phyloP scores from a whole-genome alignment of 163 green algal species.

The Volvox carteri region DNA sequence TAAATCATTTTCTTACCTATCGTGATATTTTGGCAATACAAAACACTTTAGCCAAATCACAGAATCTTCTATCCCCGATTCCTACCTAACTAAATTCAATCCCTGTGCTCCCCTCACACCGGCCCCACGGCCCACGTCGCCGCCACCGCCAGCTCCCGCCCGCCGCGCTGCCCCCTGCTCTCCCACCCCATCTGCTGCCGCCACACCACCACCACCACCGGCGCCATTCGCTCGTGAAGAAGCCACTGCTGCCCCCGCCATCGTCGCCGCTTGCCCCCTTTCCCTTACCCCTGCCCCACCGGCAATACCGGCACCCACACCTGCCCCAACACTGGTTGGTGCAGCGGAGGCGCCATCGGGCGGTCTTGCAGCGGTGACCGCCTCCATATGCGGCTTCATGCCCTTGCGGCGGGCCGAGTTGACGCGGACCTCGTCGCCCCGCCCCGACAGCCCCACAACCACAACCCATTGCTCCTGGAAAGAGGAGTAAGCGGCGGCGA shows the following conservation, averaged over 20 bases:
- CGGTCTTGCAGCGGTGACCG: neutral
- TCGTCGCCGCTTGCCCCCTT: no score
- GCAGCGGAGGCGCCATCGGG: neutral
- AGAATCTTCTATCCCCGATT: no score
- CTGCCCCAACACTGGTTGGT: neutral
- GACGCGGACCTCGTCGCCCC: conserved; percentile 39
- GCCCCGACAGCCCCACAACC: conserved; percentile 45
- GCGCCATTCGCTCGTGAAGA: neutral
- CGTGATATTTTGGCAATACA: no score
- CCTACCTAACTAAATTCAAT: no score
- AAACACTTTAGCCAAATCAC: no score
- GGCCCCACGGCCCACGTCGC: neutral
- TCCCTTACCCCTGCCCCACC: neutral
- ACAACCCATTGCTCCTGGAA: conserved; percentile 47
- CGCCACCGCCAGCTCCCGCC: neutral
- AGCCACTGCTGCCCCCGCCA: neutral
- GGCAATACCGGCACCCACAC: neutral
- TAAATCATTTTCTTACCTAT: no score
- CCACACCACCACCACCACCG: neutral
- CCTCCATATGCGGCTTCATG: conserved; percentile 3
- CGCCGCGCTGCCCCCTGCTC: neutral
- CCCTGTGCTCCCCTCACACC: neutral
- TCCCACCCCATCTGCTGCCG: neutral
- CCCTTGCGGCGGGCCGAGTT: conserved; percentile 19
- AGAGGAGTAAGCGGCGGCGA: no score